These are phyloP conservation scores for Taphrina wiesneri DNA, from an alignment of 1,139 yeast genomes.

Conservation along the genomic window DNA sequence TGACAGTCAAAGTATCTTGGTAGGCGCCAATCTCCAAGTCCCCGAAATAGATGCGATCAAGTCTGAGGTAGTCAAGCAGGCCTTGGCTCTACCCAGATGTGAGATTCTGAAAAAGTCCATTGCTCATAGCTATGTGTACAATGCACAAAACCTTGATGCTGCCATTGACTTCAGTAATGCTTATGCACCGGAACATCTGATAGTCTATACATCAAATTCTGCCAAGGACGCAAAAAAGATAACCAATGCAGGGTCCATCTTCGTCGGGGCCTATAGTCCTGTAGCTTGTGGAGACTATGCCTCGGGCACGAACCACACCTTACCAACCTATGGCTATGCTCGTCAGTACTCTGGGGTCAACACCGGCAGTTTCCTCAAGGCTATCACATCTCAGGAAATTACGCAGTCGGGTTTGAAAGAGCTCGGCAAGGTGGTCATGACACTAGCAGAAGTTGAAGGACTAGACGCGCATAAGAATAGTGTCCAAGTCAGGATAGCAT, in stretches of 20 bases:
- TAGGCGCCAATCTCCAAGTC: constrained; percentile 71
- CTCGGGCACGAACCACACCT: constrained; percentile 54
- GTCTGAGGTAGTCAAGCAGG: constrained; percentile 79
- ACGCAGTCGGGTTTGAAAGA: constrained; percentile 78
- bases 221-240: constrained; percentile 67
- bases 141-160: constrained; percentile 65
- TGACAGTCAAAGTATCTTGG: constrained; percentile 91
- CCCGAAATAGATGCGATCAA: constrained; percentile 68
- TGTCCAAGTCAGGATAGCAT: constrained; percentile 73
- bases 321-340: constrained; percentile 98
- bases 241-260: constrained; percentile 92
- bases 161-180: constrained; percentile 82
- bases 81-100: constrained; percentile 82
- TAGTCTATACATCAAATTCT: constrained; percentile 82
- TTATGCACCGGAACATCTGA: constrained; percentile 97
- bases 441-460: constrained; percentile 95
- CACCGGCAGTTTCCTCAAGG: constrained; percentile 92
- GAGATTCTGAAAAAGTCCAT: constrained; percentile 90
- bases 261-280: constrained; percentile 94
- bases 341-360: constrained; percentile 96
- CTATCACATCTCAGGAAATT: constrained; percentile 88
- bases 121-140: constrained; percentile 80
- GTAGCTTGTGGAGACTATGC: constrained; percentile 99
- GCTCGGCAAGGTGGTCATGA: constrained; percentile 94
- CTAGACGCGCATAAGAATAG: constrained; percentile 96